Evolutionary conservation across 768 basidiomycete genomes (phyloP), one percentile per base, ranked within the genome.

Genomic region (Tricholoma matsutake): DNA sequence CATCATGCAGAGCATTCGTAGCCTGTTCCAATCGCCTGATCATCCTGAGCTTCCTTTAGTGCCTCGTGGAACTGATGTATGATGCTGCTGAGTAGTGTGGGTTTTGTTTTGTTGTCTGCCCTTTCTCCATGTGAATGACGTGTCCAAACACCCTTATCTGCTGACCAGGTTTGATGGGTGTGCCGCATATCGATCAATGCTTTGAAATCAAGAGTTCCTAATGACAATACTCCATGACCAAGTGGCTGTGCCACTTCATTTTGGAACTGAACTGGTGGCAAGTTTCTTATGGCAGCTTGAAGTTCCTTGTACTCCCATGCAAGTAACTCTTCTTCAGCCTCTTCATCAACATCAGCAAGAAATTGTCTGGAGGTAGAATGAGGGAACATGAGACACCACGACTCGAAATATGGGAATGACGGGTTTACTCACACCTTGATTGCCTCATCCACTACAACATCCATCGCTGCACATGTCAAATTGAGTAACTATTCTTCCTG

Each of bases 381-480:
- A n/a, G n/a, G n/a, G 4, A 41, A 10, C 39, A 41, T 41, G 39
- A 41, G 14, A 41, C 39, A 16, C 10, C 3, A 9, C 16, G 10
- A 28, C 14, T 32, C 41, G 14, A 18, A 29, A 49, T 28, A 3
- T 9, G 32, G 14, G 39, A n/a, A 41, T 4, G 14, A n/a, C n/a
- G n/a, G 39, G 10, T 4, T 16, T 22, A 53, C 60, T 34, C 59
- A 60, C 62, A 61, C 25, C 13, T 25, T 53, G 18, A 45, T 57
- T 10, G 13, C 18, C 34, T 63, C 45, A 18, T 63, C 49, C 6
- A 37, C 28, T 20, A 37, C 18, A n/a, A 63, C 25, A 43, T 58
- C 61, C 7, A 59, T 53, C 8, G 61, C 32, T 22, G 61, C 54
- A 56, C 37, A 63, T 13, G 37, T 45, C 13, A 53, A 35, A 14